Evolutionary conservation across 192 early-diverging fungal genomes (phyloP).

Genomic region (Coemansia sp.): DNA sequence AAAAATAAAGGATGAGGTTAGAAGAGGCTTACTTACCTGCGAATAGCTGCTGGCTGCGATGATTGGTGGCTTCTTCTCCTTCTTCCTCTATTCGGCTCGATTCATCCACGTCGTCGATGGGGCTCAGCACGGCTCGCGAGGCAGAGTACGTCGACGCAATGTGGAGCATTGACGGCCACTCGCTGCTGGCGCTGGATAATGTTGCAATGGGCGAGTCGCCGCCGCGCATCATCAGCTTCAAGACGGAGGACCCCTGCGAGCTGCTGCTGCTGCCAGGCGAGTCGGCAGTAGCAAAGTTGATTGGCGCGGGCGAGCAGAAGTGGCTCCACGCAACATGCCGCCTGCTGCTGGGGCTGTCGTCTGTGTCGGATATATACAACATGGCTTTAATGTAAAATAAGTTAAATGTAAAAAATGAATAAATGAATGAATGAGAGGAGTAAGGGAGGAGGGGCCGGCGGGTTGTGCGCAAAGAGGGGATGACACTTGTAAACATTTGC

Average conservation of each 20-base stretch:
- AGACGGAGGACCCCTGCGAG: conserved; percentile 24
- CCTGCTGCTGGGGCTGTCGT: background rate
- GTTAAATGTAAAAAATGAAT: background rate
- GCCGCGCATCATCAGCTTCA: conserved; percentile 11
- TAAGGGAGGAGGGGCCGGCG: too few relatives aligned
- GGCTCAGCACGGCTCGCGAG: conserved; percentile 10
- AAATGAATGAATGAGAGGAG: background rate
- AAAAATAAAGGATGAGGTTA: background rate
- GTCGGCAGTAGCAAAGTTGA: conserved; percentile 1
- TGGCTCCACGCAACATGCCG: background rate
- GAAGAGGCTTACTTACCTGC: too few relatives aligned
- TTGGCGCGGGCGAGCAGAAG: background rate
- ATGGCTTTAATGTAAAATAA: background rate
- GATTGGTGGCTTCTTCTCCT: too few relatives aligned
- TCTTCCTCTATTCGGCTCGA: conserved; percentile 3
- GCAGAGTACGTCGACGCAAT: conserved; percentile 22
- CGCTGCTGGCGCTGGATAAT: conserved; percentile 29
- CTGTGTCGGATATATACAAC: conserved; percentile 21
- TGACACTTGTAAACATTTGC: background rate
- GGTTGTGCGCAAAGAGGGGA: too few relatives aligned
- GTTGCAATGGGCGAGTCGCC: background rate
- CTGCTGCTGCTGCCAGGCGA: conserved; percentile 3
- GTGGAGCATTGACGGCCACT: conserved; percentile 43
- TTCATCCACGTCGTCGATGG: conserved; percentile 36
- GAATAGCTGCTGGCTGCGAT: too few relatives aligned